These are phyloP conservation scores for Helotiales sp. DNA, from an alignment of 2,329 filamentous ascomycete genomes.

Conservation along the genomic window DNA sequence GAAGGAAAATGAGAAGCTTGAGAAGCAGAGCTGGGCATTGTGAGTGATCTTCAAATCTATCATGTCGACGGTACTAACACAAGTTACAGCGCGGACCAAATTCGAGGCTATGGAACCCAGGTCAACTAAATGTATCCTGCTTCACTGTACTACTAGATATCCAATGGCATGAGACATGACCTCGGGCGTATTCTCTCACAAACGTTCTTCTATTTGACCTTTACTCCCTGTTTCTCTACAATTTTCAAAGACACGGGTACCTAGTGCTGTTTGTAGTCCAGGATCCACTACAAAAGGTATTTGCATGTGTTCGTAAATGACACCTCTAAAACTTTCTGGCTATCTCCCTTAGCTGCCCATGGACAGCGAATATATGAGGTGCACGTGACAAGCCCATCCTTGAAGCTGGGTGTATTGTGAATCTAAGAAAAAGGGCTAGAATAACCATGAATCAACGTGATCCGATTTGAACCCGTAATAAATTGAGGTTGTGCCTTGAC, in stretches of 20 bases:
- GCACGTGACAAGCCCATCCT: no score
- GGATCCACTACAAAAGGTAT: no score
- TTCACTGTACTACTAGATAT: slow-evolving; percentile 33
- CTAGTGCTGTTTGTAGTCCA: background rate
- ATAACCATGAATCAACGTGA: no score
- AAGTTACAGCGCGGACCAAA: slow-evolving; percentile 67
- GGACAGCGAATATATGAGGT: no score
- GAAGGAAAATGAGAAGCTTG: slow-evolving; percentile 81
- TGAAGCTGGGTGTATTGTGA: no score
- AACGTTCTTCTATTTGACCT: background rate
- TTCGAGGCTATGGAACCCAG: slow-evolving; percentile 94
- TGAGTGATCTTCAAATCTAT: slow-evolving; percentile 20
- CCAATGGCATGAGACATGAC: slow-evolving; percentile 27
- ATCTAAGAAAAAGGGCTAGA: no score
- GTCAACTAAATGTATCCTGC: slow-evolving; percentile 40
- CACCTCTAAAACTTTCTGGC: no score
- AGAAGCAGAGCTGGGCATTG: slow-evolving; percentile 97
- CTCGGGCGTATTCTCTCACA: background rate
- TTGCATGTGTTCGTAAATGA: no score
- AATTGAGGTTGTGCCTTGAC: no score
- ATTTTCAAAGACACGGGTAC: no score
- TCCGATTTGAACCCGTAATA: no score
- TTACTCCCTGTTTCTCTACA: background rate
- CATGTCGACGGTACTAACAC: slow-evolving; percentile 18
- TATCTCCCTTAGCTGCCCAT: no score